Evolutionary conservation across 208 protist genomes (phyloP), one percentile per base, ranked within the genome.

Genomic region (Trypanosoma mega): DNA sequence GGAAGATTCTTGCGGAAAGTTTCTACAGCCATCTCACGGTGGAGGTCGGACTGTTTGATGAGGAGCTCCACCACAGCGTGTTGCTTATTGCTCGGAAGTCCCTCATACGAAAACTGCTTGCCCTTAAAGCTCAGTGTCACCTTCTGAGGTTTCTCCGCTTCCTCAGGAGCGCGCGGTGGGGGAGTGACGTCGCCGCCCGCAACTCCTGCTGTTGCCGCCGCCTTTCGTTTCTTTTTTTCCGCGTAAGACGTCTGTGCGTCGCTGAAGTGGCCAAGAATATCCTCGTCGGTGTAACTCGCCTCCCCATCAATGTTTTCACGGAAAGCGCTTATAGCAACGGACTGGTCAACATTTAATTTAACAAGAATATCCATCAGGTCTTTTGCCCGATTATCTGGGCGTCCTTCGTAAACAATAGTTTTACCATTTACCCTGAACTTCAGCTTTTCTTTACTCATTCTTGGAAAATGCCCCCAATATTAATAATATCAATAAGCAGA

Each of bases 351-450:
- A 11, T 72, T 72, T 69, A 93, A 60, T 63, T 89, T 93, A 18
- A 74, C 75, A 29, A 93, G 60, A 65, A 93, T 89, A 46, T 88
- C 80, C 63, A 93, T 78, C 18, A 93, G 52, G 59, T 93, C 86
- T 58, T 80, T 85, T n/a, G 60, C 43, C 31, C 82, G 76, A 50
- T 55, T 82, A 37, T 82, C 74, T 1, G 73, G 68, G 43, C 86
- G 39, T 34, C 87, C 87, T 47, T 93, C 80, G 70, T 93, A 93
- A 27, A 74, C 66, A 44, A 93, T 75, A 45, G 39, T 63, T 45
- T 83, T 79, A 14, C 83, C 78, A 36, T 21, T 57, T 52, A 93
- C 74, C 62, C 68, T 80, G 57, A 93, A 87, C 34, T 68, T 74
- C 14, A 90, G 61, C 50, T 84, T 83, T 53, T 87, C 75, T 73